Base-by-base conservation (phyloP, 2,329 filamentous ascomycete genomes). In the Exophiala bonariae region DNA sequence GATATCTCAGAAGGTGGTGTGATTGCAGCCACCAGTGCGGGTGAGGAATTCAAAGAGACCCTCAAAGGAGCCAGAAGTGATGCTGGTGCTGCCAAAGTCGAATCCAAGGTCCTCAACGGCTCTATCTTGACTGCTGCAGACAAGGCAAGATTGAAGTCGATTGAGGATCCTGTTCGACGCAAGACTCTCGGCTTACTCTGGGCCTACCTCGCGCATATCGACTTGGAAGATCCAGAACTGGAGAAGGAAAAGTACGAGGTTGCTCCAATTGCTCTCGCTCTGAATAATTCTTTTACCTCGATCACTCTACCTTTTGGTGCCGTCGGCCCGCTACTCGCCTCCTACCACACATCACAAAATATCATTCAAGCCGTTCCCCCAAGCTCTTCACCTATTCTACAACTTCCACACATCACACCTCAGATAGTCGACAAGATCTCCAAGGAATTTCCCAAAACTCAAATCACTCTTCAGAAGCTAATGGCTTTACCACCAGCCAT, bases 181-280 rank as follows among this genome's bases (percentile, higher is more conserved):
- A 97, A 97, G 76, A 85, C 89, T 6, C 76, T 97, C 35, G 89
- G 86, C 41, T 77, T 99, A 47, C 77, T 99, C 13, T 99, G 95
- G 93, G 91, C 93, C 33, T 97, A 99, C 66, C 80, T 97, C 38
- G 89, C 88, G 51, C 87, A 93, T 37, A 77, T 95, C 45, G 89
- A 96, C 61, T 80, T 99, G 18, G 85, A 87, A 34, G 90, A 96
- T 61, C 68, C 80, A 43, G 76, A 79, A 23, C 77, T 96, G 44
- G 86, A 95, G 34, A 51, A 49, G 73, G 80, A 91, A 67, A 99
- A 97, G 73, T 90, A 87, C 65, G 86, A 93, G 66, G 83, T 93
- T 52, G 91, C 89, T 16, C 90, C 92, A 14, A 86, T 93, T 52
- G 93, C 92, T 20, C 82, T 91, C 51, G 80, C 83, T 38, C 79